Conservation (phyloP, 2,329 filamentous ascomycete species). For the Cordyceps cicadae region DNA sequence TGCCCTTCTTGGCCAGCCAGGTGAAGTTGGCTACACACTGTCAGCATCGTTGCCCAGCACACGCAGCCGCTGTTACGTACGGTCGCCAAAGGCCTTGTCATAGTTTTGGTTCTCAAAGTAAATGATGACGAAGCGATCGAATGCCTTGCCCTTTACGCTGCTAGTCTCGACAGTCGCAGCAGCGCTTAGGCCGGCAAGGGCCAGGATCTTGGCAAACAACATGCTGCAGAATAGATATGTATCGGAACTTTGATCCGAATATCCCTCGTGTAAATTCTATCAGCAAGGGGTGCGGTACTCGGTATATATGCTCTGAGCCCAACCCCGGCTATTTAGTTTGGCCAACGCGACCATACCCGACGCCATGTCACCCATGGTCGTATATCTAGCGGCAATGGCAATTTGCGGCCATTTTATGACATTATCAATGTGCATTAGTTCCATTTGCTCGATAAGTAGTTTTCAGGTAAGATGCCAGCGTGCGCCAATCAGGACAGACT, state of each 20-base stretch:
- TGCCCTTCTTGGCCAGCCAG: constrained; percentile 22
- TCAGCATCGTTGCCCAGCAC: background rate
- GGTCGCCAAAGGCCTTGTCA: constrained; percentile 54
- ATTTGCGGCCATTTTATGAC: background rate
- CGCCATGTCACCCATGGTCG: too few relatives aligned
- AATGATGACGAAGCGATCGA: constrained; percentile 64
- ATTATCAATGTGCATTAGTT: background rate
- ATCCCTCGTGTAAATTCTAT: background rate
- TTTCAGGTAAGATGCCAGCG: background rate
- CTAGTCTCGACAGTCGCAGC: constrained; percentile 10
- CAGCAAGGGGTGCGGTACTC: background rate
- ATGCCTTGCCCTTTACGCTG: constrained; percentile 31
- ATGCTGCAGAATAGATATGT: background rate
- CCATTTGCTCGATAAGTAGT: background rate
- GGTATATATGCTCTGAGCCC: background rate
- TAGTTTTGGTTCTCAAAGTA: constrained; percentile 74
- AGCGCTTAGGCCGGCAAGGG: background rate
- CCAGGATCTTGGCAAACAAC: constrained; percentile 1
- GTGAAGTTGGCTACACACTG: constrained; percentile 18
- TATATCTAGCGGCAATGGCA: background rate
- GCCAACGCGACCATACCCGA: background rate
- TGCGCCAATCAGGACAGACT: background rate
- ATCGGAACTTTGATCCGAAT: background rate
- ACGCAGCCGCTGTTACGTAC: constrained; percentile 27
- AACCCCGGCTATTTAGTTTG: too few relatives aligned